Evolutionary conservation across 345 rosid genomes (phyloP).

Genomic region (Durio zibethinus): DNA sequence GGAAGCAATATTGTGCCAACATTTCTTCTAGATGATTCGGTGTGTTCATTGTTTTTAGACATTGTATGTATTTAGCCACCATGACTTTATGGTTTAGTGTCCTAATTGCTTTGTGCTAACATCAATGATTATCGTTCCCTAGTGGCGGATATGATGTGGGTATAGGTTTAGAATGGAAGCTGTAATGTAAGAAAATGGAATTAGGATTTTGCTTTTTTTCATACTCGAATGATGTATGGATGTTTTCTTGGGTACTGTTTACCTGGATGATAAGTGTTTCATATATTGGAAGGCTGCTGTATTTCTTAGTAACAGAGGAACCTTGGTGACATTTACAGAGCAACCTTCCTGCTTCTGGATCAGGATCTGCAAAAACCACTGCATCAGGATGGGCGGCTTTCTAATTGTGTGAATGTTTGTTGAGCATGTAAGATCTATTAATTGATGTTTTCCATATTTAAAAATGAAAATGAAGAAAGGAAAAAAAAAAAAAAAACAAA

Average conservation of each 20-base stretch:
- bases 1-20: neutral
- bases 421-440: constrained; percentile 18
- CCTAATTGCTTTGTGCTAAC: neutral
- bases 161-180: neutral
- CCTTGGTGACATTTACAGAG: constrained; percentile 47
- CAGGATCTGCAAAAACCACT: constrained; percentile 55
- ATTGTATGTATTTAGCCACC: neutral
- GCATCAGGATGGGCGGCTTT: constrained; percentile 99
- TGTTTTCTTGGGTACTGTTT: neutral
- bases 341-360: constrained; percentile 62
- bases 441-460: constrained; percentile 19
- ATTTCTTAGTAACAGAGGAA: neutral
- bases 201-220: neutral
- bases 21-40: neutral
- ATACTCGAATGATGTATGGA: neutral
- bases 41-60: neutral
- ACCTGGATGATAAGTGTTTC: neutral
- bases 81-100: neutral
- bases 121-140: neutral
- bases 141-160: neutral
- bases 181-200: neutral
- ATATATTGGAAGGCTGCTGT: neutral
- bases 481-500: constrained; percentile 8
- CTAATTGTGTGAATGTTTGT: constrained; percentile 32
- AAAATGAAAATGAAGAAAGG: constrained; percentile 18